Conservation (phyloP, 805 yeast species). For the Scheffersomyces amazonensis region DNA sequence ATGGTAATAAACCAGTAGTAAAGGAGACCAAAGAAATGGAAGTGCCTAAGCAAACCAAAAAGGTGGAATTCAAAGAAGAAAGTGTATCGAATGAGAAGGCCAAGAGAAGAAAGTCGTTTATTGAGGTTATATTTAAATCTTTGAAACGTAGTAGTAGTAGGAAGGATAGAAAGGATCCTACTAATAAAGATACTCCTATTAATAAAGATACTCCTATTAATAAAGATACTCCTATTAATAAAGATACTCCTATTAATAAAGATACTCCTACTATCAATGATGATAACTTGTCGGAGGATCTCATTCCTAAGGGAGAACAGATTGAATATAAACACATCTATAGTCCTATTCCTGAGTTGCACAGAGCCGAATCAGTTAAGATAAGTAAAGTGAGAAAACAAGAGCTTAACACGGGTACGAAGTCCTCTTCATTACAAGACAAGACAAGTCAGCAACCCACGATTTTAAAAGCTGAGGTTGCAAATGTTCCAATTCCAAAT, state of each 20-base stretch:
- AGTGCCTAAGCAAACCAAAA: neutral
- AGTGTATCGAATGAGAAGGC: neutral
- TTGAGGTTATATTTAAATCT: neutral
- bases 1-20: neutral
- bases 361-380: neutral
- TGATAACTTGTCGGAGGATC: too few relatives aligned
- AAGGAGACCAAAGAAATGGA: neutral
- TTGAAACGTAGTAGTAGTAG: slow-evolving; percentile 1
- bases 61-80: neutral
- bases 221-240: slow-evolving; percentile 1
- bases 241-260: neutral
- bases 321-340: slow-evolving; percentile 17
- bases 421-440: too few relatives aligned
- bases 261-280: slow-evolving; percentile 1
- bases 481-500: too few relatives aligned
- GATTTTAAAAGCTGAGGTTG: too few relatives aligned
- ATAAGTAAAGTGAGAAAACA: too few relatives aligned
- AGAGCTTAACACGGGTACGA: too few relatives aligned
- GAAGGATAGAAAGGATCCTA: neutral
- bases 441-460: too few relatives aligned
- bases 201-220: slow-evolving; percentile 2
- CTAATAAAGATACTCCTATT: neutral
- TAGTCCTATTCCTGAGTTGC: slow-evolving; percentile 22
- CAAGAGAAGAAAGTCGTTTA: slow-evolving; percentile 2
- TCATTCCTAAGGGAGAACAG: slow-evolving; percentile 22